phyloP scores from a whole-genome alignment of 2,329 filamentous ascomycete genomes.

The Xylaria sp. region DNA sequence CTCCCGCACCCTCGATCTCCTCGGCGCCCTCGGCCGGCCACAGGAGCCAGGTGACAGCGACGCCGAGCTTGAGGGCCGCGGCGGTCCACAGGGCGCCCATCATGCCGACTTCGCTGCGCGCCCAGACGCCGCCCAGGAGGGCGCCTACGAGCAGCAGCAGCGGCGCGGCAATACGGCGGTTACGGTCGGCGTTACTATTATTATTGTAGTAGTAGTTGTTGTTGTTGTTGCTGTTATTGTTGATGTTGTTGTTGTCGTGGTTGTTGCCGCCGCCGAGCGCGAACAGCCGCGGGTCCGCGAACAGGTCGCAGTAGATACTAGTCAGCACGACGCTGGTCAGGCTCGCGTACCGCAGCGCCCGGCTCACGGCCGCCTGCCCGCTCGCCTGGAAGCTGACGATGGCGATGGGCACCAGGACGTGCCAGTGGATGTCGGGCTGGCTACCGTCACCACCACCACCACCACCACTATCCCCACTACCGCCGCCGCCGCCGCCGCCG shows the following conservation, averaged over 20 bases:
- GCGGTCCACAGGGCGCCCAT: conserved; percentile 5
- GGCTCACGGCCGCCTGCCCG: neutral
- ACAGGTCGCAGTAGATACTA: neutral
- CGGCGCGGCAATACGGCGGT: neutral
- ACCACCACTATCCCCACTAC: neutral
- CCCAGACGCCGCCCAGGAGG: neutral
- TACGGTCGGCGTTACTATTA: neutral
- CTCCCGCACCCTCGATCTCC: neutral
- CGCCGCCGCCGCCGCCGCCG: neutral
- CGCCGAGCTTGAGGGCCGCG: neutral
- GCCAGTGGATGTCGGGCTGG: neutral
- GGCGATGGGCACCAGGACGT: neutral
- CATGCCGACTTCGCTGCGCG: neutral
- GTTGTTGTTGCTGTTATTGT: too few species aligned
- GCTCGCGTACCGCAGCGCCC: neutral
- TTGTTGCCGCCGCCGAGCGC: too few species aligned
- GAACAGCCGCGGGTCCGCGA: neutral
- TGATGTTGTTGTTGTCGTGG: too few species aligned
- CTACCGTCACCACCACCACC: too few species aligned
- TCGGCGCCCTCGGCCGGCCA: neutral
- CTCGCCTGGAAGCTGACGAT: neutral
- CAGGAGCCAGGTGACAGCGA: neutral
- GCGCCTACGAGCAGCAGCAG: neutral
- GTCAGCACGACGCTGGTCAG: neutral
- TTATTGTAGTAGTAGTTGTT: too few species aligned